Evolutionary conservation across 1,284 basidiomycete genomes (phyloP), one percentile per base, ranked within the genome.

Genomic region (Moesziomyces antarcticus): DNA sequence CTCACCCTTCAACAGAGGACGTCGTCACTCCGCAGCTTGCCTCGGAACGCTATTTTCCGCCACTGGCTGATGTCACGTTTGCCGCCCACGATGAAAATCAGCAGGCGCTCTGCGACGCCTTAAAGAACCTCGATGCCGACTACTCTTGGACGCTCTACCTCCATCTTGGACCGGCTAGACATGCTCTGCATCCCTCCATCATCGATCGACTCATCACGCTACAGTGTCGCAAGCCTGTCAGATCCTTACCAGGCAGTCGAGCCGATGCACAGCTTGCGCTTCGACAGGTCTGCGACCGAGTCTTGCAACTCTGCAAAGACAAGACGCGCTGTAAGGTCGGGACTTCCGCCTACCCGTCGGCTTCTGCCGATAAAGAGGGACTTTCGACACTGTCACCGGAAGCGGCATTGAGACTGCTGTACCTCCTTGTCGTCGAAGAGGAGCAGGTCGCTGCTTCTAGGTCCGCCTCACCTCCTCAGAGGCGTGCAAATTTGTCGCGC

Each of bases 371-470:
- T 10, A 7, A 22, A 6, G 9, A 20, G 13, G 56, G 33, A 20
- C 48, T 67, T 5, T 54, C 51, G 2, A 27, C 27, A 8, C 42
- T 73, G 3, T 43, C 70, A 2, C n/a, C 64, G 0, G n/a, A 51
- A 3, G 20, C 67, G 16, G 62, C 70, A 5, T 52, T 63, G 16
- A 40, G 70, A 6, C 40, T 73, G 4, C 63, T 73, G 16, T 73
- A 73, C 22, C 70, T 67, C 9, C 56, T 73, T 10, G 33, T 64
- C n/a, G 64, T 64, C 1, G 70, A 67, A 45, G 63, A 67, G 42
- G 70, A 73, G 50, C 63, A 69, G 21, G 42, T 59, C 14, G 66
- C 66, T 33, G 55, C 59, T 1, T 54, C 56, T 0, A 62, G 24
- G 16, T 48, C 59, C 16, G 13, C 49, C 1, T 41, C 11, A 25